phyloP scores from a whole-genome alignment of 2,329 filamentous ascomycete genomes.

The Colletotrichum cuscutae region DNA sequence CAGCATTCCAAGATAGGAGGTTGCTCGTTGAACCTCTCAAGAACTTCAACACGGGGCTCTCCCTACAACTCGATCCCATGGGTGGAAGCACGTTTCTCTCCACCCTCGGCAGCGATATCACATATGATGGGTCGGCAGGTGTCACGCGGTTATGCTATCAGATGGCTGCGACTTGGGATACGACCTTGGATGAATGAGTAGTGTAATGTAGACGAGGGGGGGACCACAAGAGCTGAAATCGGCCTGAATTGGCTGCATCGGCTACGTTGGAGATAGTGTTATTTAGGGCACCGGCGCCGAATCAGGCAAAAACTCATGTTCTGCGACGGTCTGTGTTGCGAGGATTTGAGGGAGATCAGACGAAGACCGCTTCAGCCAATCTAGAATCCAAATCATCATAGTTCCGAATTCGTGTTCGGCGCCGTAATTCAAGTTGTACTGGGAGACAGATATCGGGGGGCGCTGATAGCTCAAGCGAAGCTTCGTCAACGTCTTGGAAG shows the following conservation, averaged over 20 bases:
- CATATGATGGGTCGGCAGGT: slow-evolving; percentile 22
- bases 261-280: neutral
- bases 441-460: neutral
- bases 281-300: neutral
- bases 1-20: neutral
- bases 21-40: neutral
- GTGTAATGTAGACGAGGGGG: neutral
- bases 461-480: neutral
- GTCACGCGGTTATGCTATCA: slow-evolving; percentile 14
- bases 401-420: slow-evolving; percentile 18
- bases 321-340: slow-evolving; percentile 10
- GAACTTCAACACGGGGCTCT: neutral
- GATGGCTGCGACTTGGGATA: neutral
- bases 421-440: neutral
- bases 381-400: neutral
- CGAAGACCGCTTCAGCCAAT: slow-evolving; percentile 9
- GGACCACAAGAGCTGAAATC: neutral
- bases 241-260: neutral
- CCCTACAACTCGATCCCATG: neutral
- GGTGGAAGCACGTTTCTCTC: neutral
- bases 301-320: neutral
- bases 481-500: neutral
- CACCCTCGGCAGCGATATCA: slow-evolving; percentile 2
- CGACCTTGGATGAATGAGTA: neutral
- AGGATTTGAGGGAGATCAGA: slow-evolving; percentile 5